Evolutionary conservation across 192 early-diverging fungal genomes (phyloP).

Genomic region (Umbelopsis isabellina): DNA sequence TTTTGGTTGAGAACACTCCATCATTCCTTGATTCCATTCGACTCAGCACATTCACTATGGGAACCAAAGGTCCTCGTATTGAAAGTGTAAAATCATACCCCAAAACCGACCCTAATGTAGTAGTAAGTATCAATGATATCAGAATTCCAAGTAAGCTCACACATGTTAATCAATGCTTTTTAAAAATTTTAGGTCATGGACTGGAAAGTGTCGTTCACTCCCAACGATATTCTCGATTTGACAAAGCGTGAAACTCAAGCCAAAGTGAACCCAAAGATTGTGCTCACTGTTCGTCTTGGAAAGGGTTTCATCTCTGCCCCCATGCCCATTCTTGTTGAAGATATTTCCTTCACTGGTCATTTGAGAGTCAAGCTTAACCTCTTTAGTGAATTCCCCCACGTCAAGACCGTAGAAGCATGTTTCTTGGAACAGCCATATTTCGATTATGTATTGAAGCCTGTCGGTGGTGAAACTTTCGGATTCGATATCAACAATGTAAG

Average conservation of each 20-base stretch:
- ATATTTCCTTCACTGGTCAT: slow-evolving; percentile 81
- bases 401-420: slow-evolving; percentile 80
- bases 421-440: slow-evolving; percentile 87
- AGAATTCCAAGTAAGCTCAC: not conserved
- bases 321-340: slow-evolving; percentile 83
- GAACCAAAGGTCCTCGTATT: slow-evolving; percentile 75
- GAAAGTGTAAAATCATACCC: slow-evolving; percentile 73
- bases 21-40: slow-evolving; percentile 80
- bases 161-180: not conserved
- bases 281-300: slow-evolving; percentile 82
- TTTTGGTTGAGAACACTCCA: slow-evolving; percentile 76
- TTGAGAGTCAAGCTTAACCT: slow-evolving; percentile 84
- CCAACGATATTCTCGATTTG: slow-evolving; percentile 78
- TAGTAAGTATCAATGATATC: slow-evolving; percentile 47
- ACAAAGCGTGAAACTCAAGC: slow-evolving; percentile 67
- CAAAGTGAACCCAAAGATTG: slow-evolving; percentile 86
- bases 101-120: slow-evolving; percentile 73
- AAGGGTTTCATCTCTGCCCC: slow-evolving; percentile 85
- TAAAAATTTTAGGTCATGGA: slow-evolving; percentile 72
- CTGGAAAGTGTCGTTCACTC: slow-evolving; percentile 85
- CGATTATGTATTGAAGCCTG: slow-evolving; percentile 89
- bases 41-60: slow-evolving; percentile 76
- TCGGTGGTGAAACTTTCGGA: slow-evolving; percentile 83
- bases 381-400: slow-evolving; percentile 84
- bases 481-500: slow-evolving; percentile 85